Percentiles rank a stretch among this genome's conserved stretches.
phyloP scores from a whole-genome alignment of 805 yeast genomes.

The Yarrowia osloensis region DNA sequence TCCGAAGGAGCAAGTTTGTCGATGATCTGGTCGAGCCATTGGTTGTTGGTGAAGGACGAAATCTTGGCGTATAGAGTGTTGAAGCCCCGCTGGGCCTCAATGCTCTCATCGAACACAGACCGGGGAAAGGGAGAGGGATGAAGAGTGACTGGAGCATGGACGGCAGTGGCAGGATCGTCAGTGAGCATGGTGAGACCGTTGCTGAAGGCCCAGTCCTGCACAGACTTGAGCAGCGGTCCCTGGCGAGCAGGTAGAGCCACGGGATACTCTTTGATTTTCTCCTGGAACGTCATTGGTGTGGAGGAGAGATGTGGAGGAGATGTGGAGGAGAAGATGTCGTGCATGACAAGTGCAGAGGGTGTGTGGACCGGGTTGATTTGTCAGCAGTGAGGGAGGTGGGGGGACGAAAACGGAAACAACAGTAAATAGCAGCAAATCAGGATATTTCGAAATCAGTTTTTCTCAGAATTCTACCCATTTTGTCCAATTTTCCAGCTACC shows the following conservation, averaged over 20 bases:
- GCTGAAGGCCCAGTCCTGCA: slow-evolving; percentile 74
- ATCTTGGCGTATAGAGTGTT: slow-evolving; percentile 75
- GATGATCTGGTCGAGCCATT: slow-evolving; percentile 65
- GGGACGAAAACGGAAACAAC: no score
- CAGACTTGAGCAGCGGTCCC: slow-evolving; percentile 29
- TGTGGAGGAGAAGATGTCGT: background rate
- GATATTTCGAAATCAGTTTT: no score
- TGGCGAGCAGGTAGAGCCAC: background rate
- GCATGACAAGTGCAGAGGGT: background rate
- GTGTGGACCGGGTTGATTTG: background rate
- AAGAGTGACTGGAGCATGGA: slow-evolving; percentile 82
- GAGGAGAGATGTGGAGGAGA: no score
- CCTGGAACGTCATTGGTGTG: slow-evolving; percentile 14
- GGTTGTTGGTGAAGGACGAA: slow-evolving; percentile 48
- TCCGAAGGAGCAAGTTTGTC: slow-evolving; percentile 53
- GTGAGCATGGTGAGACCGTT: slow-evolving; percentile 85
- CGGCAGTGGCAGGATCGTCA: slow-evolving; percentile 50
- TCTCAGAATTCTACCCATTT: background rate
- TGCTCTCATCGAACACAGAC: slow-evolving; percentile 64
- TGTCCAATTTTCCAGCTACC: no score
- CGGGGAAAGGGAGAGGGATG: slow-evolving; percentile 88
- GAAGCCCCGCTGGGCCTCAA: slow-evolving; percentile 63
- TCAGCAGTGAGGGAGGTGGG: background rate
- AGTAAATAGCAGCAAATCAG: no score
- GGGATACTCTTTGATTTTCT: slow-evolving; percentile 17